Evolutionary conservation across 495 filamentous ascomycete species (phyloP), one percentile per base, ranked within the genome.

Genomic region (Penicillium desertorum): DNA sequence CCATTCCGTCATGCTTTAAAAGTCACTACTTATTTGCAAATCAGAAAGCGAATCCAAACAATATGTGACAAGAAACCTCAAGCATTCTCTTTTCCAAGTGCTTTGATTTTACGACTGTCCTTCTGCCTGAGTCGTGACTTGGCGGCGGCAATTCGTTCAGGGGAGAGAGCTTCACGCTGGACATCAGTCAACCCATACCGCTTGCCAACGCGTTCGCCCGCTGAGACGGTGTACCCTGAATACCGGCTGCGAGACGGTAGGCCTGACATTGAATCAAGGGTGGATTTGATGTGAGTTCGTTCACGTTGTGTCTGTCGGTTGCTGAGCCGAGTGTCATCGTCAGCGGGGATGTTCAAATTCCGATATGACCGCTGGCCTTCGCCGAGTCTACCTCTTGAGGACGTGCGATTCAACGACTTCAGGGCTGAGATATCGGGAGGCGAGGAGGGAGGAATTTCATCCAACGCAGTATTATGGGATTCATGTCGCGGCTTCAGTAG

Each of bases 61-160:
- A 25, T 50, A 8, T 16, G 9, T 19, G 16, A 32, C 16, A 4
- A 23, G 25, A 20, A 23, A 43, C 34, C 11, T 22, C 29, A 54
- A 7, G 54, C 30, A 56, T 73, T 75, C 55, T 71, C 69, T 56
- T 70, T 71, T 37, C 73, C 72, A 32, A 62, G 55, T 27, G 66
- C 60, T 58, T 57, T 68, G 20, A 23, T 34, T 49, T 65, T 68
- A 51, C 67, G 71, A 51, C 69, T 76, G 45, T 70, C 67, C 59
- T 75, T 83, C 64, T 78, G 76, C 65, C 83, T 81, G 12, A 90
- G 70, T 29, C 88, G 76, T 27, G 83, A 84, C 60, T 81, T 78
- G 4, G 88, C 88, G 7, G 86, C 87, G 16, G 82, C 79, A 29
- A 73, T 70, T 34, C 87, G 78, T 12, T 88, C 85, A 2, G 83